Evolutionary conservation across 345 rosid genomes (phyloP), one percentile per base, ranked within the genome.

Genomic region (Syzygium aqueum): DNA sequence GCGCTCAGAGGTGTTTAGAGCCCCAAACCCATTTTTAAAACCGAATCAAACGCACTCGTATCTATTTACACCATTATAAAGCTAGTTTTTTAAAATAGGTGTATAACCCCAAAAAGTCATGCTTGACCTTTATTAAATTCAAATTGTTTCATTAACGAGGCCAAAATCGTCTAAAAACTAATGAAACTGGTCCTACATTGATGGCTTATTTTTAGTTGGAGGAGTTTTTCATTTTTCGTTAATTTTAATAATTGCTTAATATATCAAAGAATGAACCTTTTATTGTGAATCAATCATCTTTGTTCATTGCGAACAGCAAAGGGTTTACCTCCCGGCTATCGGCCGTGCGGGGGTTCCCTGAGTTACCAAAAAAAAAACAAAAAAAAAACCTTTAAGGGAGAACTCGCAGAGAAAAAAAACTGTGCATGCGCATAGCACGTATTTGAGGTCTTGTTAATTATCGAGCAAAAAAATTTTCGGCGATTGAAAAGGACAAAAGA

Each of bases 1-100:
- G 0, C 0, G 5, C 25, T 33, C 5, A 4, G 19, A 3, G 7
- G 25, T 73, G 3, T 33, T 73, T 33, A 33, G 13, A 4, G 46
- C 7, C 46, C 80, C 3, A 19, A 33, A 1, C 1, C 2, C 49
- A 33, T 73, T 33, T 33, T 33, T 23, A 17, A 61, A n/a, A 2
- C 0, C 15, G 19, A 16, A n/a, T 17, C 15, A 61, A 61, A 13
- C 21, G 21, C 46, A 33, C 10, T 6, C 2, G 12, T 73, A 73
- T 19, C 43, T 67, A 0, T 33, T 11, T 33, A 33, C 19, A 5
- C 46, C 37, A 33, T 73, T 19, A 5, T 9, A 22, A 67, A 67
- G 25, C 3, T 67, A 67, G 33, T 73, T 73, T 73, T 4, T 73
- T 33, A 73, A 73, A 2, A 19, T 11, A 21, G 23, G 78, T 33